Percentiles rank a stretch among this genome's conserved stretches.
phyloP scores from a whole-genome alignment of 352 stramenopile genomes.

The Sclerospora graminicola region DNA sequence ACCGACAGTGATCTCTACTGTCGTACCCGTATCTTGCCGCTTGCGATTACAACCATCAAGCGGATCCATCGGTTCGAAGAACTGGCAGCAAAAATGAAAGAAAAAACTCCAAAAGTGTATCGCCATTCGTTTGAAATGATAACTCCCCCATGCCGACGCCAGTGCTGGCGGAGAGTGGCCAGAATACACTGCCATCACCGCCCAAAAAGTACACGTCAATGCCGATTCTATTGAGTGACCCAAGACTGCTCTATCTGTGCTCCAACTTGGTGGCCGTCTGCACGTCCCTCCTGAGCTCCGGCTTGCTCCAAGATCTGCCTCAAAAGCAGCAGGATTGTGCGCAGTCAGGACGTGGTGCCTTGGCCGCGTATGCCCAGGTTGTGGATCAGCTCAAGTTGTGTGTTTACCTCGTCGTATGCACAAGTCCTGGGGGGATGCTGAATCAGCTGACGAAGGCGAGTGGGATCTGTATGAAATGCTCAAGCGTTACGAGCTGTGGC shows the following conservation, averaged over 20 bases:
- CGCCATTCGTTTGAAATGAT: constrained; percentile 60
- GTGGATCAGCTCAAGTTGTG: constrained; percentile 30
- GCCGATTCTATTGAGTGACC: constrained; percentile 48
- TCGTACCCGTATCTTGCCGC: constrained; percentile 43
- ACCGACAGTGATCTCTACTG: constrained; percentile 39
- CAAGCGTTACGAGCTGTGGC: constrained; percentile 44
- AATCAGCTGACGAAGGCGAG: constrained; percentile 30
- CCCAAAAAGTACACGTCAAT: constrained; percentile 29
- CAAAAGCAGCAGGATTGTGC: constrained; percentile 36
- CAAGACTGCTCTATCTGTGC: constrained; percentile 44
- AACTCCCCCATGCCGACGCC: constrained; percentile 21
- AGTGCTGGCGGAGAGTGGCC: not conserved
- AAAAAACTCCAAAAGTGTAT: constrained; percentile 25
- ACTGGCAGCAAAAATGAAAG: constrained; percentile 26
- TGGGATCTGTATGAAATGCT: constrained; percentile 51
- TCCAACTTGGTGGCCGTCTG: constrained; percentile 44
- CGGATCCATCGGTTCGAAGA: constrained; percentile 53
- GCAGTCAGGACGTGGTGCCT: constrained; percentile 24
- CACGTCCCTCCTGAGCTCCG: constrained; percentile 22
- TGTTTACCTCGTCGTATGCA: constrained; percentile 31
- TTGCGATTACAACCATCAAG: constrained; percentile 46
- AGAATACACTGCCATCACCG: constrained; percentile 7
- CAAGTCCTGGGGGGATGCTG: constrained; percentile 24
- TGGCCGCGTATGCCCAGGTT: constrained; percentile 34
- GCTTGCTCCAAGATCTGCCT: constrained; percentile 37